Conservation (phyloP, 108 stramenopile species). For the Skeletonema tropicum region DNA sequence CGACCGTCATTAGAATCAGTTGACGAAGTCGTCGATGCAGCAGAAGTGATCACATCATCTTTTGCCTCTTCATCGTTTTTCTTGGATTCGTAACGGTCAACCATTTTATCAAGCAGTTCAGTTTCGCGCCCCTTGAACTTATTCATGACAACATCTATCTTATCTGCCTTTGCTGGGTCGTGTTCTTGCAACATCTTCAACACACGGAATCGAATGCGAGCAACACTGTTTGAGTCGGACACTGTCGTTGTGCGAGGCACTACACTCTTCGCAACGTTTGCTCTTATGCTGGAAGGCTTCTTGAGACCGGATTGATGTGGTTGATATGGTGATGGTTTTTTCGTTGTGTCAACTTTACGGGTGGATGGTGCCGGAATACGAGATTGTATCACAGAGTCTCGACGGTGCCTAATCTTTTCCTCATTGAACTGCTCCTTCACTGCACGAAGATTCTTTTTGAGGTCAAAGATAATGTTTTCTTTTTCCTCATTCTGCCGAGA, state of each 20-base stretch:
- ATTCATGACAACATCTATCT: conserved; percentile 87
- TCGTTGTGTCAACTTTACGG: background rate
- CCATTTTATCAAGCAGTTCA: conserved; percentile 87
- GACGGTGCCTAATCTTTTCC: conserved; percentile 47
- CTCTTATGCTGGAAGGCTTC: conserved; percentile 11
- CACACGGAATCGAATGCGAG: conserved; percentile 69
- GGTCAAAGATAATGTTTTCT: conserved; percentile 66
- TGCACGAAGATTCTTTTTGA: conserved; percentile 67
- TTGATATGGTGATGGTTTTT: background rate
- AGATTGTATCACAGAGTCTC: conserved; percentile 43
- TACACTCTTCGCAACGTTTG: conserved; percentile 13
- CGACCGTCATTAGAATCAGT: conserved; percentile 25
- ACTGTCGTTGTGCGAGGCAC: background rate
- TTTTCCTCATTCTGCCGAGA: conserved; percentile 70
- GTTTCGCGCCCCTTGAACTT: conserved; percentile 88
- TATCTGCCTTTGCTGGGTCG: conserved; percentile 82
- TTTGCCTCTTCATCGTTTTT: conserved; percentile 3
- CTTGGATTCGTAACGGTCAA: conserved; percentile 66
- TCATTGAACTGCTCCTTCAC: conserved; percentile 65
- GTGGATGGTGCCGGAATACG: conserved; percentile 44
- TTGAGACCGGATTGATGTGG: conserved; percentile 4
- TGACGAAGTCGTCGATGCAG: conserved; percentile 19
- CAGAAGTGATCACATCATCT: conserved; percentile 14
- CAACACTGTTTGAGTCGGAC: conserved; percentile 26
- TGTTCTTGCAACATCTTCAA: conserved; percentile 76